Conservation (phyloP, 2,329 filamentous ascomycete genomes). For the Hymenotorrendiella dingleyae region DNA sequence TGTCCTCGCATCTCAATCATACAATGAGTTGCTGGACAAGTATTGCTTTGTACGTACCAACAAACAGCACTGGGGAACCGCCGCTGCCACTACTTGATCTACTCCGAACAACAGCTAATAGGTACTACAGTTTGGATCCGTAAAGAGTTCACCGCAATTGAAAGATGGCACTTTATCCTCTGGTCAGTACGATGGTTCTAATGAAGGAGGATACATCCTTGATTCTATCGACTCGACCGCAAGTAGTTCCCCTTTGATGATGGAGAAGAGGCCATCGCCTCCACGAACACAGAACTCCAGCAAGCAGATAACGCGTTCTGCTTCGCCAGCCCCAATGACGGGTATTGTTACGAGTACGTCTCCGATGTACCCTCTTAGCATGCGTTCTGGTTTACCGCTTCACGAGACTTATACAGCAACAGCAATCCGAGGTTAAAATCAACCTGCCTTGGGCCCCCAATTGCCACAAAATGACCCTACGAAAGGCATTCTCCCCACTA, state of each 20-base stretch:
- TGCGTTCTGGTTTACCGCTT: slow-evolving; percentile 29
- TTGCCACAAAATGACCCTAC: slow-evolving; percentile 8
- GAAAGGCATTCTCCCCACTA: neutral
- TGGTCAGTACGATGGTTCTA: slow-evolving; percentile 39
- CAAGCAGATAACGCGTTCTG: slow-evolving; percentile 33
- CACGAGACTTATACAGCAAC: slow-evolving; percentile 32
- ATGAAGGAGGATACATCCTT: slow-evolving; percentile 33
- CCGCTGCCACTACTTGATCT: neutral
- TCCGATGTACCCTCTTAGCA: slow-evolving; percentile 31
- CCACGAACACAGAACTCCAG: slow-evolving; percentile 23
- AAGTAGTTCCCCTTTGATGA: slow-evolving; percentile 27
- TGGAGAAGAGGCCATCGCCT: slow-evolving; percentile 21
- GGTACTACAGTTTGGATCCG: slow-evolving; percentile 53
- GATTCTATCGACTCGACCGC: slow-evolving; percentile 31
- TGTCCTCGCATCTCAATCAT: slow-evolving; percentile 77
- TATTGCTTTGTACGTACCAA: slow-evolving; percentile 96
- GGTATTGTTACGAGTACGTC: slow-evolving; percentile 43
- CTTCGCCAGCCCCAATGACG: slow-evolving; percentile 41
- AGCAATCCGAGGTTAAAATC: slow-evolving; percentile 31
- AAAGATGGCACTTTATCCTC: slow-evolving; percentile 42
- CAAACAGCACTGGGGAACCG: slow-evolving; percentile 23
- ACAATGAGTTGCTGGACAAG: slow-evolving; percentile 95
- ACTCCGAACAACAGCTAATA: slow-evolving; percentile 35
- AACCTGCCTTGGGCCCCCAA: neutral
- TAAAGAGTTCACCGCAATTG: slow-evolving; percentile 46